Conservation (phyloP, 2,329 filamentous ascomycete genomes). For the Xylariaceae sp. region DNA sequence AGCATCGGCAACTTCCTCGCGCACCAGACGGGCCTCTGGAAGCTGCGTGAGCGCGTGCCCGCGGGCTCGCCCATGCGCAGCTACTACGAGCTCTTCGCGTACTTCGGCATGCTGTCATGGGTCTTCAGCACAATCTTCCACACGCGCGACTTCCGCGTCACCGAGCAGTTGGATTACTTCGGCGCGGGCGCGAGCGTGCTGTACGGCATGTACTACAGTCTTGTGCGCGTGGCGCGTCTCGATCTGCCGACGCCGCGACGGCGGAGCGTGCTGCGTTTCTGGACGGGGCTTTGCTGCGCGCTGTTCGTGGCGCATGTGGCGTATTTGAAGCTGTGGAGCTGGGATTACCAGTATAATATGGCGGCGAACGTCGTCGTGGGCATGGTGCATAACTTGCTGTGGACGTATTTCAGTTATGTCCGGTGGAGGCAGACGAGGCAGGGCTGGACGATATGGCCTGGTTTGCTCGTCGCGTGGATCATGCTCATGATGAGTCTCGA, state of each 20-base stretch:
- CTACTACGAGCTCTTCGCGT: conserved; percentile 77
- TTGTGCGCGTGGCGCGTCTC: conserved; percentile 76
- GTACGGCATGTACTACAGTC: conserved; percentile 84
- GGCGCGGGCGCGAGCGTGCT: conserved; percentile 84
- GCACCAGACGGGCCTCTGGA: conserved; percentile 70
- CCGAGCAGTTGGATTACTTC: conserved; percentile 96
- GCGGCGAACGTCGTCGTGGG: conserved; percentile 83
- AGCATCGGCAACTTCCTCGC: conserved; percentile 86
- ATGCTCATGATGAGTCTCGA: conserved; percentile 93
- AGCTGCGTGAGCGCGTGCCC: conserved; percentile 66
- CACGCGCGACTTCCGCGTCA: conserved; percentile 75
- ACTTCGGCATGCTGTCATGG: conserved; percentile 80
- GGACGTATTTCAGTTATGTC: conserved; percentile 76
- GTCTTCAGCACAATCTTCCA: conserved; percentile 88
- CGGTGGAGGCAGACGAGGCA: conserved; percentile 67
- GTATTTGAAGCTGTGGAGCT: conserved; percentile 79
- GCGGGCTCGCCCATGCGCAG: conserved; percentile 66
- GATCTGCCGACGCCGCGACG: conserved; percentile 50
- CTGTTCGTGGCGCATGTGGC: conserved; percentile 73
- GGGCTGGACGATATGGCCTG: conserved; percentile 83
- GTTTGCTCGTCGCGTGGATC: conserved; percentile 86
- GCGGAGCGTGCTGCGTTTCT: conserved; percentile 57
- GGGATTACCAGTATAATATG: conserved; percentile 99
- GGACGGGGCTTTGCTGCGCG: conserved; percentile 66
- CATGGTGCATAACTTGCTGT: conserved; percentile 72